A percentile compares a stretch with the other conserved stretches of the same genome.
Conservation (phyloP, 1,139 yeast genomes). For the Debaryomycetaceae sp. region DNA sequence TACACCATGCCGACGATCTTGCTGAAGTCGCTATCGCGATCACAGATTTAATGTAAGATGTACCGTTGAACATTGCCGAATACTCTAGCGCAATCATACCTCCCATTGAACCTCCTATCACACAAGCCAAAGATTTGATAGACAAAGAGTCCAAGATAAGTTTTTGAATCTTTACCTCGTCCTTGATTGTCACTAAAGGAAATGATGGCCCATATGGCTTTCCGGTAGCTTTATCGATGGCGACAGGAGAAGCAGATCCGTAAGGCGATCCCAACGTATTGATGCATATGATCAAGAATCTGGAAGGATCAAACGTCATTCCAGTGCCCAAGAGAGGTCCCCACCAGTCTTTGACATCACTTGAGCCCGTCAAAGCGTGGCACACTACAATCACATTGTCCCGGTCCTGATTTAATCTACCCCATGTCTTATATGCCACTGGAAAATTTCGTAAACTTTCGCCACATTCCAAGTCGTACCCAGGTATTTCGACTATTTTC, state of each 20-base stretch:
- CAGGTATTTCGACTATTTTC: slow-evolving; percentile 74
- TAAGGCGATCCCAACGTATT: slow-evolving; percentile 95
- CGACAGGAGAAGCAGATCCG: slow-evolving; percentile 91
- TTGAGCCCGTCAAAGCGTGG: slow-evolving; percentile 93
- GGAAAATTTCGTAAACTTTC: slow-evolving; percentile 72
- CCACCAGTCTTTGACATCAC: slow-evolving; percentile 98
- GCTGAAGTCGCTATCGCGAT: slow-evolving; percentile 94
- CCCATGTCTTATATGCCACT: slow-evolving; percentile 96
- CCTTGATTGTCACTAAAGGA: slow-evolving; percentile 88
- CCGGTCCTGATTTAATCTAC: slow-evolving; percentile 59
- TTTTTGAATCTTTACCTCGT: slow-evolving; percentile 81
- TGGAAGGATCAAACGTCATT: slow-evolving; percentile 85
- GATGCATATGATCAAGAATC: slow-evolving; percentile 80
- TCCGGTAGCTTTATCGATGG: slow-evolving; percentile 69
- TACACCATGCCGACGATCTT: slow-evolving; percentile 96
- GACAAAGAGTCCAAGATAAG: slow-evolving; percentile 72
- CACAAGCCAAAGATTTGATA: slow-evolving; percentile 73
- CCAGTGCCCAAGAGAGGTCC: slow-evolving; percentile 88
- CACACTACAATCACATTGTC: slow-evolving; percentile 84
- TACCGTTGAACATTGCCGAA: slow-evolving; percentile 63
- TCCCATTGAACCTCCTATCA: slow-evolving; percentile 98
- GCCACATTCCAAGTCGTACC: slow-evolving; percentile 76
- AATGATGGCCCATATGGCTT: slow-evolving; percentile 88
- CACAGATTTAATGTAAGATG: slow-evolving; percentile 62
- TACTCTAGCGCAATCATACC: slow-evolving; percentile 97